phyloP scores from a whole-genome alignment of 2,329 filamentous ascomycete species.

The Cadophora gregata region DNA sequence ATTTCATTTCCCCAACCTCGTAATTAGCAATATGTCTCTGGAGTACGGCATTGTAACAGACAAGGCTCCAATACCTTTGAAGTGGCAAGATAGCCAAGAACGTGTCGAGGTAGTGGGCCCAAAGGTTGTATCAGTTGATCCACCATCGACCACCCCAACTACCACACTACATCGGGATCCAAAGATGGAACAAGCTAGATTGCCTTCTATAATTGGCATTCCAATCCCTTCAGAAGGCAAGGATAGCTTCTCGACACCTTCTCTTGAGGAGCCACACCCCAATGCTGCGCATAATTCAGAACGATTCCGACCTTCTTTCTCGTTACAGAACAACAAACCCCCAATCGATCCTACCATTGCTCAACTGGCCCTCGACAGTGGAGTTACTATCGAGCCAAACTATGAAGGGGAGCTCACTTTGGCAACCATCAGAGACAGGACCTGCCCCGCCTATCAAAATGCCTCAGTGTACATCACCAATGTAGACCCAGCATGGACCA shows the following conservation, averaged over 20 bases:
- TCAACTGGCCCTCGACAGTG: background rate
- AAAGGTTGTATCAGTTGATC: background rate
- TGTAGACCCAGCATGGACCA: background rate
- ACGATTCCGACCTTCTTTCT: background rate
- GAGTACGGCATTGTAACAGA: background rate
- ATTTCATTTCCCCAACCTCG: conserved; percentile 2
- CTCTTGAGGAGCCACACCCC: background rate
- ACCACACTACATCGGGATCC: background rate
- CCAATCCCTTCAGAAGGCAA: background rate
- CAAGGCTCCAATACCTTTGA: background rate
- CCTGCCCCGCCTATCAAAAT: background rate
- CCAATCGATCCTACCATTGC: background rate
- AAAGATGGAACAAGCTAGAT: too few species aligned
- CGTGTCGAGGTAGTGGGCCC: too few species aligned
- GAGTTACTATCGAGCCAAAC: background rate
- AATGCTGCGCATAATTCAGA: background rate
- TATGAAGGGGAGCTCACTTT: background rate
- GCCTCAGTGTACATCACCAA: conserved; percentile 3
- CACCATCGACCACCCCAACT: background rate
- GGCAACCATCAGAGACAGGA: background rate
- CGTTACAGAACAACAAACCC: background rate
- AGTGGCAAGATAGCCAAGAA: background rate
- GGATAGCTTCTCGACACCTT: background rate
- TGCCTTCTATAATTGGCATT: too few species aligned
- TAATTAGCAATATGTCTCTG: background rate